These are phyloP conservation scores for Cokeromyces recurvatus DNA, from an alignment of 371 early-diverging fungal species.

Conservation along the genomic window DNA sequence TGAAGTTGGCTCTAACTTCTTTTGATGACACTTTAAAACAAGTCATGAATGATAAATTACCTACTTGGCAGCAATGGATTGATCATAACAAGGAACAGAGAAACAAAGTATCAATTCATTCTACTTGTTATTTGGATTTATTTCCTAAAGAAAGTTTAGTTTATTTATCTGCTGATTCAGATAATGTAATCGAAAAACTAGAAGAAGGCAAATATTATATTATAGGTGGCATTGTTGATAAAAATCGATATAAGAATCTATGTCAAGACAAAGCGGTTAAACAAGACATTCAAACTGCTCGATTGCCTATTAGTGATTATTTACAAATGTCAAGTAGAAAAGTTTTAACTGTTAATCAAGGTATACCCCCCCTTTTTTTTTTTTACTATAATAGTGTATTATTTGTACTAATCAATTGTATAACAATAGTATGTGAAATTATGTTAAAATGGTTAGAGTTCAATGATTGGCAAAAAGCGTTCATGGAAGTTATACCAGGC, in stretches of 20 bases:
- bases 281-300: slow-evolving; percentile 71
- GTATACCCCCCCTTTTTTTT: slow-evolving; percentile 22
- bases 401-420: too few species aligned
- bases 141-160: slow-evolving; percentile 57
- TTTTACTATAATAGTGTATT: neutral
- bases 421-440: slow-evolving; percentile 70
- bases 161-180: slow-evolving; percentile 89
- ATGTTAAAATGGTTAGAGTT: slow-evolving; percentile 56
- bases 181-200: slow-evolving; percentile 61
- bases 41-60: slow-evolving; percentile 38
- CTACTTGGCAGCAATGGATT: slow-evolving; percentile 37
- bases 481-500: slow-evolving; percentile 74
- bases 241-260: slow-evolving; percentile 81
- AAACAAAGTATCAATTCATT: slow-evolving; percentile 21
- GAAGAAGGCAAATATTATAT: slow-evolving; percentile 75
- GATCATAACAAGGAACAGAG: too few species aligned
- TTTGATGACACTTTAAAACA: slow-evolving; percentile 29
- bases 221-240: slow-evolving; percentile 94
- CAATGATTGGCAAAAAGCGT: slow-evolving; percentile 67
- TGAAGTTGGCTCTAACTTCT: slow-evolving; percentile 44
- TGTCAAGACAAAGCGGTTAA: slow-evolving; percentile 75
- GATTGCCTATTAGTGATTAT: slow-evolving; percentile 82
- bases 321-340: slow-evolving; percentile 73
- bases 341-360: slow-evolving; percentile 92
- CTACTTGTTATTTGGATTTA: slow-evolving; percentile 33